Evolutionary conservation across 306 rosid species (phyloP).

Genomic region (Psophocarpus tetragonolobus): DNA sequence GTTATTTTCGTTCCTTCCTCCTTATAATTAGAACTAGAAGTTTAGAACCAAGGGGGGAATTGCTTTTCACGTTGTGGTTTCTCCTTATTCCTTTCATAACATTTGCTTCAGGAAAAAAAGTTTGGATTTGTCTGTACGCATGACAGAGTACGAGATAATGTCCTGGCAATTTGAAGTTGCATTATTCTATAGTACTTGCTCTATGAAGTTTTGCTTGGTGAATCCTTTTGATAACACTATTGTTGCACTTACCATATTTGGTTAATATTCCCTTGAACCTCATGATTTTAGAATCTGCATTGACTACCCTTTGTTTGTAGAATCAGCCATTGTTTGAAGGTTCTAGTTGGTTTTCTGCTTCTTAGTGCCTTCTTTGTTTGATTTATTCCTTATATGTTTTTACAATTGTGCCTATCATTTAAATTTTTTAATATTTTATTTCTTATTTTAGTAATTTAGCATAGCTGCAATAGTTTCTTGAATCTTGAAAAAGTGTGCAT

Average conservation of each 20-base stretch:
- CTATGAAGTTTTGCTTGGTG: background rate
- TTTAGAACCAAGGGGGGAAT: background rate
- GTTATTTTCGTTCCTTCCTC: background rate
- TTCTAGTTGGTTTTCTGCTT: slow-evolving; percentile 2
- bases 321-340: background rate
- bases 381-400: background rate
- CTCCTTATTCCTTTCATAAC: background rate
- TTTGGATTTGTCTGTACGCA: background rate
- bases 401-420: background rate
- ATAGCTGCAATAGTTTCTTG: slow-evolving; percentile 7
- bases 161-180: slow-evolving; percentile 8
- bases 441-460: background rate
- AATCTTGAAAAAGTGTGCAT: slow-evolving; percentile 16
- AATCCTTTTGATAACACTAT: background rate
- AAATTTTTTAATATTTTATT: background rate
- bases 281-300: background rate
- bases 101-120: background rate
- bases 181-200: background rate
- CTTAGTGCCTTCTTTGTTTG: background rate
- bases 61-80: background rate
- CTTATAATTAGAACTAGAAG: background rate
- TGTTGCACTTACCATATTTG: background rate
- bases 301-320: background rate
- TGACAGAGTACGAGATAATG: background rate
- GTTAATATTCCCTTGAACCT: background rate